Evolutionary conservation across 2,329 filamentous ascomycete species (phyloP), one percentile per base, ranked within the genome.

Genomic region (Alternaria burnsii): DNA sequence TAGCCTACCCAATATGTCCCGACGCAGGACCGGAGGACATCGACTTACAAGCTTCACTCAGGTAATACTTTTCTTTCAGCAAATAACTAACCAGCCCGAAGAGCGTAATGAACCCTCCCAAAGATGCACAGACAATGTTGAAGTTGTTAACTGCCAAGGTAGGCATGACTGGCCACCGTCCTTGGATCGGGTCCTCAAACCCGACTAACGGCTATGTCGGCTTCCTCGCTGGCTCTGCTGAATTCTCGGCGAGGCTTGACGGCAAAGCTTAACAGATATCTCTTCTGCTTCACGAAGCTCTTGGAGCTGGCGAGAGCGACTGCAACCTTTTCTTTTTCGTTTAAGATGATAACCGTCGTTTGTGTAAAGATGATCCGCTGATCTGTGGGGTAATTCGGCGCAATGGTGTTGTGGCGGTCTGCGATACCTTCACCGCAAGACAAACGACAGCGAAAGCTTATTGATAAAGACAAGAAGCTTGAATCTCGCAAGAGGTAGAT

Each of bases 51-150:
- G 94, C 92, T 85, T 97, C 94, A 1, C 93, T 97, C 1, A 97
- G 85, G 76, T 97, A 97, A 75, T 92, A 94, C 59, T 88, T 90
- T 80, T 97, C 94, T 75, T 97, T 97, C 74, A 92, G 85, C 18
- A 97, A 85, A 74, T 93, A 97, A 1, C 93, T 97, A 0, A 97
- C 92, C 43, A 97, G 82, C 4, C 93, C 93, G 73, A 97, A 97
- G n/a, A 96, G 69, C 0, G 92, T 93, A 63, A 97, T 89, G 81
- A 96, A 97, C 2, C 92, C 94, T 14, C 94, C 94, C 12, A 97
- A 80, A 8, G 92, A 86, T 54, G 91, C 89, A 74, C 92, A 88
- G 55, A 93, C 87, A 66, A 95, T 91, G 79, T 97, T 96, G 84
- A 97, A 97, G 76, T 93, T 91, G 65, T 86, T 88, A 34, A 90